Evolutionary conservation across 495 filamentous ascomycete genomes (phyloP).

Genomic region (Bombardia bombarda): DNA sequence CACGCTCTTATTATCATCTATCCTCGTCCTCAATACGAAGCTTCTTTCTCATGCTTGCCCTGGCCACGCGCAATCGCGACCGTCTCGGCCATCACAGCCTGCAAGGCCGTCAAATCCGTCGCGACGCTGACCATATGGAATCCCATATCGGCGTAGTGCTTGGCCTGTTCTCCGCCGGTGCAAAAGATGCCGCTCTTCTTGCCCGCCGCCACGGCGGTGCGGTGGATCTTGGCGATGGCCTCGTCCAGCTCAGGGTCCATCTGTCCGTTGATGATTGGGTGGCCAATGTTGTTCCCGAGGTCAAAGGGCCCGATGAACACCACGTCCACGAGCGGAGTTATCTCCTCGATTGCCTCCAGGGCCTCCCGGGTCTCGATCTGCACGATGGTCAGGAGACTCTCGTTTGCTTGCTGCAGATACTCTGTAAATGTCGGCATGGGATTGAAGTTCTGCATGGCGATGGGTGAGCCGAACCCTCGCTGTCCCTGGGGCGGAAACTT

Average conservation of each 20-base stretch:
- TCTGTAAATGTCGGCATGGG: constrained; percentile 46
- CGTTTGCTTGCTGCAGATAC: constrained; percentile 71
- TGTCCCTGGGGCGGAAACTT: constrained; percentile 61
- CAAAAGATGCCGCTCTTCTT: constrained; percentile 78
- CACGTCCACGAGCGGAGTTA: constrained; percentile 66
- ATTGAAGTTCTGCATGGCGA: constrained; percentile 55
- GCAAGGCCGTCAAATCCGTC: constrained; percentile 51
- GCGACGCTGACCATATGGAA: constrained; percentile 70
- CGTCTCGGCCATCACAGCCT: constrained; percentile 33
- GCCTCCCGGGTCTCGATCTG: constrained; percentile 79
- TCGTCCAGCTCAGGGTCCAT: constrained; percentile 57
- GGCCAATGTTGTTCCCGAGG: constrained; percentile 66
- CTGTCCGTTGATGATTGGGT: constrained; percentile 54
- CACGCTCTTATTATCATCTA: background rate
- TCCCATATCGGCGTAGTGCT: constrained; percentile 53
- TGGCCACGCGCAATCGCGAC: constrained; percentile 40
- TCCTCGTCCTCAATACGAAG: constrained; percentile 22
- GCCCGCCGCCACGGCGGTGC: constrained; percentile 55
- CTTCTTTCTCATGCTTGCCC: constrained; percentile 17
- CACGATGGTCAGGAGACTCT: constrained; percentile 60
- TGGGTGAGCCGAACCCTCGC: constrained; percentile 61
- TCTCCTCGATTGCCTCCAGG: constrained; percentile 60
- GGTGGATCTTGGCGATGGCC: constrained; percentile 56
- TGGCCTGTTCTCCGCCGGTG: constrained; percentile 56
- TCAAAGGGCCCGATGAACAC: constrained; percentile 77